Conservation (phyloP, 306 rosid species). For the Abrus pulchellus region DNA sequence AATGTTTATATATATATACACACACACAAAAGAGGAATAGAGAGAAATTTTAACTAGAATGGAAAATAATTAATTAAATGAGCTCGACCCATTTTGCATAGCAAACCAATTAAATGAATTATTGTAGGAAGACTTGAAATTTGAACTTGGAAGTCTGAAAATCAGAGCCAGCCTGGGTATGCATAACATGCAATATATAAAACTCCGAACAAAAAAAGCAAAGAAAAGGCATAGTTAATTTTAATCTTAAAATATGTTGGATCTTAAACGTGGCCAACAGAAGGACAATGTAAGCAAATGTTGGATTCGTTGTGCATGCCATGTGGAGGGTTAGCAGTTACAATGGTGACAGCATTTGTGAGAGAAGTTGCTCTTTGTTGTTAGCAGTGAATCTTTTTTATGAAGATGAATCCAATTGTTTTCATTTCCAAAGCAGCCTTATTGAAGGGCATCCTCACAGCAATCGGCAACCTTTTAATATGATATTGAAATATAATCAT, state of each 20-base stretch:
- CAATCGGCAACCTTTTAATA: slow-evolving; percentile 19
- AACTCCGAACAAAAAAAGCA: background rate
- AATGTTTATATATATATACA: no score
- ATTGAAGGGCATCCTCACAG: background rate
- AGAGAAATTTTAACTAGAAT: no score
- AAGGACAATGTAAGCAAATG: slow-evolving; percentile 52
- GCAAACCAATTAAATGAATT: background rate
- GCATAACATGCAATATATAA: background rate
- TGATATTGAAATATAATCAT: background rate
- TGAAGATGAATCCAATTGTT: background rate
- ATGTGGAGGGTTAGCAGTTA: slow-evolving; percentile 29
- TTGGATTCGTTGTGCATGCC: slow-evolving; percentile 51
- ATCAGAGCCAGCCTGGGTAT: slow-evolving; percentile 23
- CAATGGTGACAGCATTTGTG: slow-evolving; percentile 1
- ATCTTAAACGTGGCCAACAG: slow-evolving; percentile 42
- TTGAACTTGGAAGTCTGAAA: background rate
- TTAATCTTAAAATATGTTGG: slow-evolving; percentile 12
- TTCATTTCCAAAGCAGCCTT: slow-evolving; percentile 42
- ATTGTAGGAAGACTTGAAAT: background rate
- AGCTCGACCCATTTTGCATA: background rate
- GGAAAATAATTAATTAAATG: no score
- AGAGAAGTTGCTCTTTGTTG: slow-evolving; percentile 1
- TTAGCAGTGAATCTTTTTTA: slow-evolving; percentile 24
- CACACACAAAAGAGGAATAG: no score
- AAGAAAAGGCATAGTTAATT: background rate